A percentile compares a stretch with the other conserved stretches of the same genome.
phyloP scores from a whole-genome alignment of 768 basidiomycete species.

The Rhizopogon roseolus region DNA sequence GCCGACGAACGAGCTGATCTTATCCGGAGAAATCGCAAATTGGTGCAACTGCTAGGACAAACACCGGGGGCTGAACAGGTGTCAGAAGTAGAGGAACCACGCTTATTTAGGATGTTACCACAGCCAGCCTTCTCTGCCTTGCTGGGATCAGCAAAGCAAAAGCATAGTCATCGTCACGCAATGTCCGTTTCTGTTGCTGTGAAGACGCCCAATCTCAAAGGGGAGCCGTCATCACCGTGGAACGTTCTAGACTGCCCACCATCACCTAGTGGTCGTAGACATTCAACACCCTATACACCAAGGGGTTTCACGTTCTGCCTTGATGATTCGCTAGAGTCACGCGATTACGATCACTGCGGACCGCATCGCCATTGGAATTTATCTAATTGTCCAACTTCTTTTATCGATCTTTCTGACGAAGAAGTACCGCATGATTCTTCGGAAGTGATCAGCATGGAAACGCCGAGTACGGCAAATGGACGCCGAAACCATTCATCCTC shows the following conservation, averaged over 20 bases:
- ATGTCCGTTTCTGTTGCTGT: conserved; percentile 24
- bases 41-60: conserved; percentile 76
- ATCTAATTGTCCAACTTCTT: conserved; percentile 36
- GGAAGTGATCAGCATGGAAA: conserved; percentile 24
- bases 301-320: conserved; percentile 33
- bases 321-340: conserved; percentile 6
- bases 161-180: conserved; percentile 23
- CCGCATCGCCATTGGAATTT: conserved; percentile 9
- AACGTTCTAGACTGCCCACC: conserved; percentile 27
- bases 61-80: conserved; percentile 45
- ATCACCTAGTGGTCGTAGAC: conserved; percentile 36
- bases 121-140: conserved; percentile 21
- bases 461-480: conserved; percentile 21
- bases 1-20: conserved; percentile 67
- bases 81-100: conserved; percentile 19
- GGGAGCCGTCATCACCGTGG: conserved; percentile 27
- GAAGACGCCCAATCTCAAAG: conserved; percentile 12
- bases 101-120: conserved; percentile 15
- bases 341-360: conserved; percentile 1
- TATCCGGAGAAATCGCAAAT: conserved; percentile 69
- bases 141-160: conserved; percentile 21
- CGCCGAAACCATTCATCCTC: conserved; percentile 29
- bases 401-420: conserved; percentile 68
- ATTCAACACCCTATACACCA: conserved; percentile 52
- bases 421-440: conserved; percentile 30